phyloP scores from a whole-genome alignment of 768 basidiomycete species.

The Rhizopogon roseolus region DNA sequence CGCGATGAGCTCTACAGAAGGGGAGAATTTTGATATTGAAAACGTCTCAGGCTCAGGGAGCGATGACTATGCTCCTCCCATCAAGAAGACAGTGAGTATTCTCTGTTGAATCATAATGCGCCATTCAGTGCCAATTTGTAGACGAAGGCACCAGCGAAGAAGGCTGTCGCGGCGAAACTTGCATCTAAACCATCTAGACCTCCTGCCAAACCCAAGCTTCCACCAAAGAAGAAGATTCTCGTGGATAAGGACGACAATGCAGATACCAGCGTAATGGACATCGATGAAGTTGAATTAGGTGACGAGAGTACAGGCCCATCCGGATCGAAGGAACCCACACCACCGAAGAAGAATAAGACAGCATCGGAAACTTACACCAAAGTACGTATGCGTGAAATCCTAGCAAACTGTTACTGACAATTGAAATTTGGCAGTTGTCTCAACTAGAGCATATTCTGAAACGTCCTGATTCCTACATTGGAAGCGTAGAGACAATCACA shows the following conservation, averaged over 20 bases:
- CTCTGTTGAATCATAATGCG: conserved; percentile 5
- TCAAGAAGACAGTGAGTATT: conserved; percentile 43
- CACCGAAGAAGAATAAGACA: conserved; percentile 67
- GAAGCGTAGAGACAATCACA: conserved; percentile 85
- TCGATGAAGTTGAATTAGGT: conserved; percentile 35
- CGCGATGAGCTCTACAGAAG: conserved; percentile 71
- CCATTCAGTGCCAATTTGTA: conserved; percentile 12
- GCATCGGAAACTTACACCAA: conserved; percentile 90
- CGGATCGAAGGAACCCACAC: conserved; percentile 20
- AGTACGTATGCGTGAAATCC: conserved; percentile 38
- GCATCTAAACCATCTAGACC: conserved; percentile 38
- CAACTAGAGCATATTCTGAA: conserved; percentile 93
- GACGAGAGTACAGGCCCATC: conserved; percentile 30
- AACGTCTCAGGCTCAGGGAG: conserved; percentile 57
- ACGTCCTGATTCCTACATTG: conserved; percentile 94
- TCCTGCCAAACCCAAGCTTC: conserved; percentile 45
- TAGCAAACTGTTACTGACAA: not conserved
- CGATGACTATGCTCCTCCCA: conserved; percentile 59
- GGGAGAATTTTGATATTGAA: conserved; percentile 62
- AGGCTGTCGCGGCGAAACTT: conserved; percentile 35
- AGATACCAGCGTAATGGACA: conserved; percentile 40
- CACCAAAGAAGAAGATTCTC: conserved; percentile 67
- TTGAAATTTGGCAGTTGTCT: conserved; percentile 55
- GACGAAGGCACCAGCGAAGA: conserved; percentile 33
- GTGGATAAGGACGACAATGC: conserved; percentile 62